These are phyloP conservation scores for Phytophthora brassicae DNA, from an alignment of 352 stramenopile genomes.

Conservation along the genomic window DNA sequence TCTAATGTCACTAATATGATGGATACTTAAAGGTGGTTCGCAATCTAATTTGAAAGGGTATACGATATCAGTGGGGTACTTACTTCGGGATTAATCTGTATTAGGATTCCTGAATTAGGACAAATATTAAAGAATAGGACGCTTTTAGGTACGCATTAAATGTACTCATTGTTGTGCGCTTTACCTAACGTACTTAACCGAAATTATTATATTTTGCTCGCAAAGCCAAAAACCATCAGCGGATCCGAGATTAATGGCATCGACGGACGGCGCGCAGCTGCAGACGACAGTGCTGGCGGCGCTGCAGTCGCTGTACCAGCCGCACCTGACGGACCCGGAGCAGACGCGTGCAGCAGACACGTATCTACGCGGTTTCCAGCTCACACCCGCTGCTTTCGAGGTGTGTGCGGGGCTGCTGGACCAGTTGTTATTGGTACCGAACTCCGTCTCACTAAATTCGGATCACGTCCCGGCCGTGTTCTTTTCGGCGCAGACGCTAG, in stretches of 20 bases:
- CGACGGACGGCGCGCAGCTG: slow-evolving; percentile 8
- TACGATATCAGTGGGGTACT: too few species aligned
- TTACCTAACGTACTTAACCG: too few species aligned
- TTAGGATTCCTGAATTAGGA: too few species aligned
- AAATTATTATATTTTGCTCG: too few species aligned
- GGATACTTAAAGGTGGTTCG: too few species aligned
- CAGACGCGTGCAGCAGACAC: slow-evolving; percentile 67
- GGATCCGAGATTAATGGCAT: not conserved
- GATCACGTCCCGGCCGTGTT: slow-evolving; percentile 57
- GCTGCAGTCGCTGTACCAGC: slow-evolving; percentile 64
- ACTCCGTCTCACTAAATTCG: slow-evolving; percentile 17
- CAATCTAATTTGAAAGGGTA: too few species aligned
- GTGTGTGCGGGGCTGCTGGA: slow-evolving; percentile 69
- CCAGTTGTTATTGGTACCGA: slow-evolving; percentile 39
- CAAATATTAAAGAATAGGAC: too few species aligned
- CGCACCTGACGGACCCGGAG: slow-evolving; percentile 49
- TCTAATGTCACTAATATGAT: too few species aligned
- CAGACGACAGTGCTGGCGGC: slow-evolving; percentile 46
- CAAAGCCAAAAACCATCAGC: too few species aligned
- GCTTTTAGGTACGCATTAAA: too few species aligned
- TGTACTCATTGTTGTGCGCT: too few species aligned
- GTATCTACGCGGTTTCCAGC: slow-evolving; percentile 80
- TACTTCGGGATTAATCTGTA: too few species aligned
- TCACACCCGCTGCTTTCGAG: slow-evolving; percentile 72
- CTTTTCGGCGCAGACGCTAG: slow-evolving; percentile 81